Evolutionary conservation across 2,329 filamentous ascomycete genomes (phyloP).

Genomic region (Mollisiaceae sp.): DNA sequence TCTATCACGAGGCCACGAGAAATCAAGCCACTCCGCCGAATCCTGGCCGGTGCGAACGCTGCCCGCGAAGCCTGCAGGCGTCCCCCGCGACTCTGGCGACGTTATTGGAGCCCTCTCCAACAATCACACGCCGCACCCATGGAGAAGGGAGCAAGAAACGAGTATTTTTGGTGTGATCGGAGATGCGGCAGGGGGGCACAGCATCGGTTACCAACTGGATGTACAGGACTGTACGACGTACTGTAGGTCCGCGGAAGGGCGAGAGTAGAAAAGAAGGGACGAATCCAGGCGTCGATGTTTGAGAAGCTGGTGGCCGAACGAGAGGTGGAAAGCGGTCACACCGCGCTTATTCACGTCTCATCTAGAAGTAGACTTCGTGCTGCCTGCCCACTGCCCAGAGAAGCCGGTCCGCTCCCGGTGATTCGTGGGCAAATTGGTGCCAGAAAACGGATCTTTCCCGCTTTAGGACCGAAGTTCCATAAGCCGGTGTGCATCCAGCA

Average conservation of each 20-base stretch:
- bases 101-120: slow-evolving; percentile 11
- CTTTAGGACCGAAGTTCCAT: slow-evolving; percentile 15
- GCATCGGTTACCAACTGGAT: slow-evolving; percentile 12
- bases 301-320: background rate
- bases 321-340: slow-evolving; percentile 9
- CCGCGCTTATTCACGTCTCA: slow-evolving; percentile 29
- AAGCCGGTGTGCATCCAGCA: background rate
- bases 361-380: slow-evolving; percentile 8
- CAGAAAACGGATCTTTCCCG: slow-evolving; percentile 16
- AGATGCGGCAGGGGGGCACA: slow-evolving; percentile 24
- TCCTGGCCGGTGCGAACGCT: slow-evolving; percentile 26
- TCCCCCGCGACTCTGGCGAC: slow-evolving; percentile 16
- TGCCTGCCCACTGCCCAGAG: slow-evolving; percentile 4
- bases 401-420: background rate
- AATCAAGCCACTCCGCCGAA: slow-evolving; percentile 33
- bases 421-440: slow-evolving; percentile 14
- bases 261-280: slow-evolving; percentile 12
- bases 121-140: slow-evolving; percentile 19
- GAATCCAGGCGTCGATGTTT: slow-evolving; percentile 8
- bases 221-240: background rate
- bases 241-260: background rate
- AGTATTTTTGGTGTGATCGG: slow-evolving; percentile 18
- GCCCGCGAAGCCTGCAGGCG: slow-evolving; percentile 24
- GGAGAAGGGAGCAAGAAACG: slow-evolving; percentile 17
- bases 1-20: slow-evolving; percentile 36